These are phyloP conservation scores for Amanita inopinata DNA, from an alignment of 768 basidiomycete genomes.

Conservation along the genomic window DNA sequence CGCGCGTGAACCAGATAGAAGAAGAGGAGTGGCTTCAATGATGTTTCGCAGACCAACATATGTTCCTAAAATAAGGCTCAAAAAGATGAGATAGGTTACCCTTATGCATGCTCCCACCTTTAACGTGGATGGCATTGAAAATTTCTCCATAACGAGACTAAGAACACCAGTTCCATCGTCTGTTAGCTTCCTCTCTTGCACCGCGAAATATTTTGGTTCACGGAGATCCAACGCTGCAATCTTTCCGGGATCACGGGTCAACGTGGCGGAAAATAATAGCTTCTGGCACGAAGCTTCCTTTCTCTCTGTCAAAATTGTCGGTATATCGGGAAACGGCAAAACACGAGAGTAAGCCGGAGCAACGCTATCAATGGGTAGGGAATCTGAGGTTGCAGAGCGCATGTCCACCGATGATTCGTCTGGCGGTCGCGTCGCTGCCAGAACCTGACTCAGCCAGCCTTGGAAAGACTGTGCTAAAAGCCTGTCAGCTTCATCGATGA, in stretches of 20 bases:
- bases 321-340: conserved; percentile 27
- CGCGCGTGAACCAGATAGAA: conserved; percentile 72
- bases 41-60: conserved; percentile 71
- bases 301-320: conserved; percentile 46
- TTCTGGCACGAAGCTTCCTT: conserved; percentile 78
- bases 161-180: conserved; percentile 28
- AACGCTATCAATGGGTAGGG: conserved; percentile 40
- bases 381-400: background rate
- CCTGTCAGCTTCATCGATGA: conserved; percentile 98
- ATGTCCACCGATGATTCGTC: background rate
- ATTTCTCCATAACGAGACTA: conserved; percentile 61
- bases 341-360: conserved; percentile 49
- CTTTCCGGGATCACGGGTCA: conserved; percentile 91
- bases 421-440: conserved; percentile 53
- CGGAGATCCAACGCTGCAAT: conserved; percentile 72
- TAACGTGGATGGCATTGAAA: conserved; percentile 73
- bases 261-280: conserved; percentile 90
- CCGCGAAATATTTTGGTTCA: conserved; percentile 81
- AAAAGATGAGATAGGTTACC: too few species aligned
- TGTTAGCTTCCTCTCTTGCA: conserved; percentile 42
- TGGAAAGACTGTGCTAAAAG: conserved; percentile 93
- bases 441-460: conserved; percentile 83
- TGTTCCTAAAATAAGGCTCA: too few species aligned
- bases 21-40: conserved; percentile 81
- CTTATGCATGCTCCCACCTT: conserved; percentile 40